A percentile compares a stretch with the other conserved stretches of the same genome.
phyloP scores from a whole-genome alignment of 1,284 basidiomycete species.

The Hymenochaete sp. region DNA sequence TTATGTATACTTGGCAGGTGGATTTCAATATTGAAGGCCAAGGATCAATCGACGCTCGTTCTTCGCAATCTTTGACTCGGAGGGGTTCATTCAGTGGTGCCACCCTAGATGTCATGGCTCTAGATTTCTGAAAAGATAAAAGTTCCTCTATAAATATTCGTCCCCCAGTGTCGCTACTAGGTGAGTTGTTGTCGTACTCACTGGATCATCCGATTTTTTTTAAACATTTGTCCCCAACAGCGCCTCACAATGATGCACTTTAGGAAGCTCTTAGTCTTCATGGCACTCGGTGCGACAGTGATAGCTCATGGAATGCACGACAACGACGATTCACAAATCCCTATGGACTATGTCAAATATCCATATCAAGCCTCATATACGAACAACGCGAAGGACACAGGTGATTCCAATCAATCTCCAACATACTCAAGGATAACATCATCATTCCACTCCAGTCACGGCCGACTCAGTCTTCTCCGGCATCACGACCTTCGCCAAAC shows the following conservation, averaged over 20 bases:
- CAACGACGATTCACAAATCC: slow-evolving; percentile 43
- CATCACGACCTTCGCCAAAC: slow-evolving; percentile 65
- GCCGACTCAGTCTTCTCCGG: slow-evolving; percentile 66
- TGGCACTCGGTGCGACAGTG: slow-evolving; percentile 20
- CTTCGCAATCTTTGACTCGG: too few relatives aligned
- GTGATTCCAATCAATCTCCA: slow-evolving; percentile 25
- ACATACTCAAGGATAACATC: not conserved
- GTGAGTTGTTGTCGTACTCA: not conserved
- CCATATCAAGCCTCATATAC: slow-evolving; percentile 50
- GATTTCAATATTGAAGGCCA: too few relatives aligned
- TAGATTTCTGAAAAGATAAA: not conserved
- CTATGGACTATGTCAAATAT: slow-evolving; percentile 54
- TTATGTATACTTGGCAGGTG: too few relatives aligned
- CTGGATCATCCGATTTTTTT: not conserved
- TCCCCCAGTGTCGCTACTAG: not conserved
- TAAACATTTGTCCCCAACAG: not conserved
- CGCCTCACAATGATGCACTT: not conserved
- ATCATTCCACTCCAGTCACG: slow-evolving; percentile 37
- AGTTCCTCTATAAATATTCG: not conserved
- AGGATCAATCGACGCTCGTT: too few relatives aligned
- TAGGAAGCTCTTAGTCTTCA: not conserved
- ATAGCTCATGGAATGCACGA: slow-evolving; percentile 34
- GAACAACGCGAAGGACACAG: slow-evolving; percentile 39
- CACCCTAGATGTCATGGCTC: too few relatives aligned
- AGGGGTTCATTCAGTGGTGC: too few relatives aligned